Percentiles rank a stretch among this genome's conserved stretches.
Conservation (phyloP, 768 basidiomycete genomes). For the Podaxis sp. region DNA sequence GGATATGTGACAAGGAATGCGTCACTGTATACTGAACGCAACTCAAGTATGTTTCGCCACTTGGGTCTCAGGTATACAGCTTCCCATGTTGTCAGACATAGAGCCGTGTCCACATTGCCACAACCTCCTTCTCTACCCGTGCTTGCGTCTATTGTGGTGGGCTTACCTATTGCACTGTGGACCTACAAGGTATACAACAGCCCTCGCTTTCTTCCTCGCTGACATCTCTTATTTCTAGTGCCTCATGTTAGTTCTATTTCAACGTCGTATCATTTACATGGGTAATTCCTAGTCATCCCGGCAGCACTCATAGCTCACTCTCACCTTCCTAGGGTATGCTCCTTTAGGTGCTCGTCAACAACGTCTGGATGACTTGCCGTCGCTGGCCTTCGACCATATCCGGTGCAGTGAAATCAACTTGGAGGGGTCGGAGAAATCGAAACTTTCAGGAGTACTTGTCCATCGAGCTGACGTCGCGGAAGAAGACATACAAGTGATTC, state of each 20-base stretch:
- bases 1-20: not conserved
- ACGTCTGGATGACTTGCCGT: constrained; percentile 24
- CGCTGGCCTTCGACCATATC: constrained; percentile 14
- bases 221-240: constrained; percentile 31
- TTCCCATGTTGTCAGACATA: not conserved
- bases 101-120: constrained; percentile 9
- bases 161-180: constrained; percentile 41
- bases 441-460: constrained; percentile 21
- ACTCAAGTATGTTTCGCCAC: not conserved
- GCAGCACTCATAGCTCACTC: not conserved
- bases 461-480: not conserved
- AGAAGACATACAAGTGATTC: constrained; percentile 14
- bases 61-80: not conserved
- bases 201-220: not conserved
- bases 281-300: constrained; percentile 19
- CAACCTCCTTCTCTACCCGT: constrained; percentile 29
- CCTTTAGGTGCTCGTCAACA: constrained; percentile 42
- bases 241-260: constrained; percentile 46
- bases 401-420: constrained; percentile 21
- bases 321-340: constrained; percentile 27
- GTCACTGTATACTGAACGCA: not conserved
- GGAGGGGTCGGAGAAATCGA: not conserved
- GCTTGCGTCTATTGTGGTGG: constrained; percentile 30
- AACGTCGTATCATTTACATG: constrained; percentile 54
- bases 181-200: constrained; percentile 35